Conservation (phyloP, 148 eudicot genomes). For the Rhododendron ferrugineum region DNA sequence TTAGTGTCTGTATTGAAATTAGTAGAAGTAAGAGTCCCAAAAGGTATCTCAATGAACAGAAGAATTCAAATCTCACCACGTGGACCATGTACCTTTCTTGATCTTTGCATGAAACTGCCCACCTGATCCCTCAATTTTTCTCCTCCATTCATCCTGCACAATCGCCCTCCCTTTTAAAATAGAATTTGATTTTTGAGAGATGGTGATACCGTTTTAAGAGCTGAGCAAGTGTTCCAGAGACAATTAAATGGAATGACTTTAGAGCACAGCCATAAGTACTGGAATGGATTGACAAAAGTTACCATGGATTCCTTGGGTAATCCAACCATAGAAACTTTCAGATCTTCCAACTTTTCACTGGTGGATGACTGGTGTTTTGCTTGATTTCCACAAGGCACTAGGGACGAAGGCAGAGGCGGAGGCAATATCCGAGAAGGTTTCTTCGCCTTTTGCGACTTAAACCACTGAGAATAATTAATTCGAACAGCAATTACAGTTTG, state of each 20-base stretch:
- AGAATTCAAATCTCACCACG: not conserved
- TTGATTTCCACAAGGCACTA: slow-evolving; percentile 36
- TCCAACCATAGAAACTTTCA: slow-evolving; percentile 63
- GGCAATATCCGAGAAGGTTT: slow-evolving; percentile 69
- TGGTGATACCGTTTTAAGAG: not conserved
- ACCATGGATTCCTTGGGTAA: slow-evolving; percentile 58
- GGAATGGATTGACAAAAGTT: slow-evolving; percentile 16
- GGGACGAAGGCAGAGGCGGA: slow-evolving; percentile 52
- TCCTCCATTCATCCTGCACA: slow-evolving; percentile 62
- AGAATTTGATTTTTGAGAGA: slow-evolving; percentile 6
- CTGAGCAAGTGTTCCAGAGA: not conserved
- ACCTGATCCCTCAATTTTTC: slow-evolving; percentile 67
- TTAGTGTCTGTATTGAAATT: slow-evolving; percentile 34
- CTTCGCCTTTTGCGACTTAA: slow-evolving; percentile 57
- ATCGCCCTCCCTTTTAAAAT: slow-evolving; percentile 5
- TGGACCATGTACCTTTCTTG: slow-evolving; percentile 55
- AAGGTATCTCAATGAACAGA: slow-evolving; percentile 11
- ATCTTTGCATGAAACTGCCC: slow-evolving; percentile 71
- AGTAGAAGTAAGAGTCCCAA: not conserved
- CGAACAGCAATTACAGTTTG: slow-evolving; percentile 12
- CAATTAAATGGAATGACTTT: not conserved
- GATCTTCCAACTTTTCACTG: slow-evolving; percentile 62
- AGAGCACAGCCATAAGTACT: not conserved
- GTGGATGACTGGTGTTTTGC: slow-evolving; percentile 36
- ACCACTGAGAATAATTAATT: slow-evolving; percentile 57